Percentiles rank a stretch among this genome's conserved stretches.
Conservation (phyloP, 1,284 basidiomycete genomes). For the Naganishia cerealis region DNA sequence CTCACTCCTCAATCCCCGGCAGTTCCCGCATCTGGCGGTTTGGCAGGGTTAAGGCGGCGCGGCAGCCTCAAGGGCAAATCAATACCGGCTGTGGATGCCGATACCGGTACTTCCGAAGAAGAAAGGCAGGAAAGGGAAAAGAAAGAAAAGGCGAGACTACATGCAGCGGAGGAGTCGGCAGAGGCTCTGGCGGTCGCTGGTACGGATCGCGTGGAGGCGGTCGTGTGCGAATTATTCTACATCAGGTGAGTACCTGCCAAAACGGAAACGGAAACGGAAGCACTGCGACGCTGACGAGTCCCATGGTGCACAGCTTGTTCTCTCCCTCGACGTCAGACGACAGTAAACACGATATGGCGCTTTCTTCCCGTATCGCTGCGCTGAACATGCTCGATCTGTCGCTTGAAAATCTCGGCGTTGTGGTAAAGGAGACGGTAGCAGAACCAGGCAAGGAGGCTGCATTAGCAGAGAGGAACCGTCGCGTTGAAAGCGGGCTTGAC, state of each 20-base stretch:
- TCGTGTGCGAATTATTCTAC: constrained; percentile 70
- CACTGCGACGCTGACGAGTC: neutral
- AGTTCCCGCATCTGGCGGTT: constrained; percentile 15
- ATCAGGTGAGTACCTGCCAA: constrained; percentile 58
- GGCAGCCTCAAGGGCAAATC: constrained; percentile 34
- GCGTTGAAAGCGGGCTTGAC: constrained; percentile 61
- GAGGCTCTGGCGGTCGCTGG: constrained; percentile 53
- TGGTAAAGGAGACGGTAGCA: constrained; percentile 52
- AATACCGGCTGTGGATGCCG: constrained; percentile 39
- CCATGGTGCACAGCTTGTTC: constrained; percentile 59
- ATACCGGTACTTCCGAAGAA: constrained; percentile 45
- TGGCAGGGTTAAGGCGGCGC: constrained; percentile 30
- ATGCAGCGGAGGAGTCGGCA: constrained; percentile 50
- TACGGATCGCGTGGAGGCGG: constrained; percentile 70
- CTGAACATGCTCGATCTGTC: constrained; percentile 83
- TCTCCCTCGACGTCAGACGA: constrained; percentile 71
- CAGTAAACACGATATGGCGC: constrained; percentile 77
- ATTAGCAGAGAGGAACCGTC: constrained; percentile 55
- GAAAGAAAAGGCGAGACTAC: constrained; percentile 40
- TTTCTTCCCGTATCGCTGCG: constrained; percentile 82
- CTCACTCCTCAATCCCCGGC: constrained; percentile 9
- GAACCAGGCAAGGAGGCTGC: constrained; percentile 46
- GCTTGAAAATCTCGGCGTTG: constrained; percentile 80
- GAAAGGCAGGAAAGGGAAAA: constrained; percentile 38
- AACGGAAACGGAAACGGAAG: neutral